These are phyloP conservation scores for Colletotrichum sublineola DNA, from an alignment of 2,329 filamentous ascomycete species.

Conservation along the genomic window DNA sequence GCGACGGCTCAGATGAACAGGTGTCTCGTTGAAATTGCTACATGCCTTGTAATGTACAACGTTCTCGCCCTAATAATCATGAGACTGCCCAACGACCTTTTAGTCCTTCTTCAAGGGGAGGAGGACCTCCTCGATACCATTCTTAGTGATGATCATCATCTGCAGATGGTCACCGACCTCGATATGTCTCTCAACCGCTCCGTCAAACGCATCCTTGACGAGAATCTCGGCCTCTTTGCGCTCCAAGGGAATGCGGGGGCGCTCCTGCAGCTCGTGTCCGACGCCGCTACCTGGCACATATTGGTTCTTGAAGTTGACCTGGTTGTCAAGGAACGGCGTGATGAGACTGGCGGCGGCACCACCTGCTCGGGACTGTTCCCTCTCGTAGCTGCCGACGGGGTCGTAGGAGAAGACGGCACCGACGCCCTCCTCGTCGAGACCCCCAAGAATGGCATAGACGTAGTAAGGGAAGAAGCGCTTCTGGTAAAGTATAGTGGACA, in stretches of 20 bases:
- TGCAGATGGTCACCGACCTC: conserved; percentile 97
- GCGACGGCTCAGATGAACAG: conserved; percentile 30
- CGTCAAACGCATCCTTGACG: conserved; percentile 97
- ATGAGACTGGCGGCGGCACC: conserved; percentile 94
- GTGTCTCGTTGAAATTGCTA: conserved; percentile 38
- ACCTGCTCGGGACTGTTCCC: conserved; percentile 94
- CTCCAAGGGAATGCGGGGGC: conserved; percentile 77
- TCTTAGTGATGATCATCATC: conserved; percentile 90
- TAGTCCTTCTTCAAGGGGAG: conserved; percentile 92
- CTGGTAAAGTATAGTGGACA: conserved; percentile 95
- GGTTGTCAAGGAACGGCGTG: conserved; percentile 99
- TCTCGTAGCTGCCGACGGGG: conserved; percentile 96
- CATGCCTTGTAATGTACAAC: conserved; percentile 41
- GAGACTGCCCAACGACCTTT: conserved; percentile 44
- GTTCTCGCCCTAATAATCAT: not conserved
- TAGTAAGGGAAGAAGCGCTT: conserved; percentile 99
- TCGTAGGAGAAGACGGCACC: conserved; percentile 98
- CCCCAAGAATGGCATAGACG: conserved; percentile 92
- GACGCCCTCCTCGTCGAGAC: conserved; percentile 92
- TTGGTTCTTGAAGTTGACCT: conserved; percentile 99
- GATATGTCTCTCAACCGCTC: conserved; percentile 97
- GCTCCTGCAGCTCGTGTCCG: conserved; percentile 83
- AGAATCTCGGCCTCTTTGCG: conserved; percentile 83
- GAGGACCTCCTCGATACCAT: conserved; percentile 89
- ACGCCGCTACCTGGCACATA: conserved; percentile 88